phyloP scores from a whole-genome alignment of 2,329 filamentous ascomycete species.

The Penicillium sp. region DNA sequence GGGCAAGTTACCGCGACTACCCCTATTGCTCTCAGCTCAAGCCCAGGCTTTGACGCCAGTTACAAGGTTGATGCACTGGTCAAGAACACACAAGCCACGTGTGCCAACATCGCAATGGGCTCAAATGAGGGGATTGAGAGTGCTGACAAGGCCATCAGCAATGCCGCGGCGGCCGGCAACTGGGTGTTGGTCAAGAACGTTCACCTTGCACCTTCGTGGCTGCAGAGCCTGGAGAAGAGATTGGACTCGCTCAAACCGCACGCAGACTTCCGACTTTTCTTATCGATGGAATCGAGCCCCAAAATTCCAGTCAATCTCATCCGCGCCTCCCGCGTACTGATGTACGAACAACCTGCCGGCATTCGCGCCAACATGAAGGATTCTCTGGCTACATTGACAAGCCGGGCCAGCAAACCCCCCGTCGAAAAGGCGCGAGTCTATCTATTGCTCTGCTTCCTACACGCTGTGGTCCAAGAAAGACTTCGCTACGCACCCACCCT shows the following conservation, averaged over 20 bases:
- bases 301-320: constrained; percentile 97
- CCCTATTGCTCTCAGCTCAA: constrained; percentile 88
- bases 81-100: constrained; percentile 71
- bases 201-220: constrained; percentile 89
- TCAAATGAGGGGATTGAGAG: constrained; percentile 89
- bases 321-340: constrained; percentile 84
- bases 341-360: constrained; percentile 97
- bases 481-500: constrained; percentile 87
- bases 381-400: constrained; percentile 75
- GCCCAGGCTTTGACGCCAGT: constrained; percentile 92
- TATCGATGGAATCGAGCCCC: constrained; percentile 94
- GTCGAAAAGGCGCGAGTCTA: constrained; percentile 89
- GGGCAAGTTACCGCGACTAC: constrained; percentile 75
- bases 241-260: constrained; percentile 94
- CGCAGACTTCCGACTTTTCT: constrained; percentile 84
- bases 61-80: constrained; percentile 98
- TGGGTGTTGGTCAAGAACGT: constrained; percentile 99
- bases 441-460: constrained; percentile 84
- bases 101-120: constrained; percentile 98
- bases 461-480: constrained; percentile 92
- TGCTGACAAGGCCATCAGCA: constrained; percentile 91
- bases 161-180: constrained; percentile 81
- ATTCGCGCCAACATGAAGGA: constrained; percentile 98
- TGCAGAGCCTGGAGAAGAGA: constrained; percentile 94
- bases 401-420: constrained; percentile 69